Evolutionary conservation across 2,329 filamentous ascomycete species (phyloP), one percentile per base, ranked within the genome.

Genomic region (Microascus cirrosus): DNA sequence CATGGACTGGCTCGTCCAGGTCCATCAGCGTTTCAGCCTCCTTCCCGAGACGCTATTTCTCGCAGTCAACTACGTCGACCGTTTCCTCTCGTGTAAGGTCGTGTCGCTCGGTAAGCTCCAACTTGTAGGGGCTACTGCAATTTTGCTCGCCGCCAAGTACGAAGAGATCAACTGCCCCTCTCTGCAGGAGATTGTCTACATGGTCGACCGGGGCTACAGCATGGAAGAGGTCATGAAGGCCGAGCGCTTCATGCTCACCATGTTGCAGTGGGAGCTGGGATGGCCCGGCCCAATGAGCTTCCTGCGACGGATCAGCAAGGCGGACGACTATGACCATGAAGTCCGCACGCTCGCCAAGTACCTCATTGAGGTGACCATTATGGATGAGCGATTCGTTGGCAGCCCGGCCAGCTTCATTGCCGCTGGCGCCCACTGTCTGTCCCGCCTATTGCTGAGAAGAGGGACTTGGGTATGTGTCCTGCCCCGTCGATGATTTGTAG

Each of bases 261-360:
- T 96, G 87, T 83, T 99, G 57, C 83, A 90, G 65, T 99, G 96
- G 68, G 91, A 96, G 73, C 83, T 99, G 57, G 94, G 94, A 56
- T 97, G 90, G 87, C 94, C 94, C n/a, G 94, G 94, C 51, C 94
- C 94, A 1, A 96, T 99, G 93, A 96, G 91, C 76, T 99, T 99
- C 74, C 79, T 99, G 61, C 84, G 94, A 60, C 86, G 93, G 59
- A 94, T 97, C 72, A 97, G 93, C 84, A 97, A 97, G 76, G 94
- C 94, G 15, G 94, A 99, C 69, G 91, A 96, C 68, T 99, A 97
- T 68, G 92, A 99, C 68, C 77, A 96, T 53, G 93, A 99, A 74
- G 96, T 93, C 12, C 84, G 94, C 42, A 97, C 94, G 5, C 77
- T 99, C 58, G 91, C 94, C 65, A 99, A 99, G 74, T 99, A 99